Conservation (phyloP, 148 eudicot species). For the Arctostaphylos glauca region DNA sequence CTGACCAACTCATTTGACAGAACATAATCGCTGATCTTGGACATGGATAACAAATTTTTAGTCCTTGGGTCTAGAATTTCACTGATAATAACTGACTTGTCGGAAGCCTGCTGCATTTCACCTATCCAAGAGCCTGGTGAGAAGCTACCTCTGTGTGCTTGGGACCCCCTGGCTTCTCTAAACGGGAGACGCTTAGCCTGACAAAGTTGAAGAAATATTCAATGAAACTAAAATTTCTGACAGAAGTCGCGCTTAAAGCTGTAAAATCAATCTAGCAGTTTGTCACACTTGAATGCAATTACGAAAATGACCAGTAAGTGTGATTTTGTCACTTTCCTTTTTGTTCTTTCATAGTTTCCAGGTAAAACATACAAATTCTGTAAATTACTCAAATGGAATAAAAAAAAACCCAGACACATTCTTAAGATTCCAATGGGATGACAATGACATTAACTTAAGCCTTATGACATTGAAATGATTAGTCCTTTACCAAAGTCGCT, state of each 20-base stretch:
- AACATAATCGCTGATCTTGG: conserved; percentile 60
- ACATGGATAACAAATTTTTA: conserved; percentile 53
- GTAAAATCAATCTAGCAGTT: background rate
- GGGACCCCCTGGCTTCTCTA: conserved; percentile 34
- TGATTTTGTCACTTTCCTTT: background rate
- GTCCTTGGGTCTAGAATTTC: conserved; percentile 60
- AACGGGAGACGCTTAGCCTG: conserved; percentile 63
- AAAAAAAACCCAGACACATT: background rate
- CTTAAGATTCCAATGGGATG: background rate
- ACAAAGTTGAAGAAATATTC: conserved; percentile 4
- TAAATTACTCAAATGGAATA: background rate
- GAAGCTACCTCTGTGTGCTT: conserved; percentile 43
- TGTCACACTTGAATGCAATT: background rate
- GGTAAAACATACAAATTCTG: background rate
- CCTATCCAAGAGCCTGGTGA: conserved; percentile 62
- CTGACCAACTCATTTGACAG: conserved; percentile 61
- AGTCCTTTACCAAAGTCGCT: background rate
- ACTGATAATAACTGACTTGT: conserved; percentile 55
- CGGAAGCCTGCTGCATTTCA: conserved; percentile 66
- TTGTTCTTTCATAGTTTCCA: background rate
- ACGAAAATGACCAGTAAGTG: background rate
- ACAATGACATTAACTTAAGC: background rate
- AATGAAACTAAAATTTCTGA: background rate
- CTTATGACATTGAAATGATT: background rate
- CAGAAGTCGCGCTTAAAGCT: background rate